phyloP scores from a whole-genome alignment of 495 filamentous ascomycete genomes.

The Poronia punctata region DNA sequence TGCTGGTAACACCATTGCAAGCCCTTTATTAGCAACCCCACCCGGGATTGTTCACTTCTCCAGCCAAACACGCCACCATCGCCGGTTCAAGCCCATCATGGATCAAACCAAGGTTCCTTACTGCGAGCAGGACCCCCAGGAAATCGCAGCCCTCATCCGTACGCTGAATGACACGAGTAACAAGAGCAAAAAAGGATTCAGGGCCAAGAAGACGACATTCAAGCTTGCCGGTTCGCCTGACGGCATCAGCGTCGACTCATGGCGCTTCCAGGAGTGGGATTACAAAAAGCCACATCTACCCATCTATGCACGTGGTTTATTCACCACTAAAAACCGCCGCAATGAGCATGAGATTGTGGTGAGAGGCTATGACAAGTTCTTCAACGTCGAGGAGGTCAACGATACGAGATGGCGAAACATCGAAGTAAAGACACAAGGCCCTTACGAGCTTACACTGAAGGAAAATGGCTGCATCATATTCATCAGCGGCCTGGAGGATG shows the following conservation, averaged over 20 bases:
- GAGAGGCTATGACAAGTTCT: conserved; percentile 98
- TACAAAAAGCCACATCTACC: conserved; percentile 82
- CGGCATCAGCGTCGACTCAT: conserved; percentile 69
- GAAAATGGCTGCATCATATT: conserved; percentile 99
- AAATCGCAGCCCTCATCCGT: conserved; percentile 52
- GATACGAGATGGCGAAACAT: conserved; percentile 80
- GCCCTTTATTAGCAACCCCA: too few relatives aligned
- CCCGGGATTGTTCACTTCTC: not conserved
- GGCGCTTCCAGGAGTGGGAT: conserved; percentile 90
- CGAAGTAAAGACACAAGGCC: conserved; percentile 66
- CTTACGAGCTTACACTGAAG: conserved; percentile 93
- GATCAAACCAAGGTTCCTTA: conserved; percentile 41
- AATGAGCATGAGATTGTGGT: conserved; percentile 68
- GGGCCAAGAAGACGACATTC: conserved; percentile 70
- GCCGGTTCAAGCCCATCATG: conserved; percentile 13
- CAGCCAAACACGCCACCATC: not conserved
- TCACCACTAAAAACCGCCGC: conserved; percentile 61
- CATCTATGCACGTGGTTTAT: conserved; percentile 86
- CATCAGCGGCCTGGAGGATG: conserved; percentile 84
- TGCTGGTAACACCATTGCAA: too few relatives aligned
- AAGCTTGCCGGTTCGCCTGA: conserved; percentile 50
- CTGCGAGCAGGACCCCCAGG: conserved; percentile 54
- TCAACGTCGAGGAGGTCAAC: conserved; percentile 76
- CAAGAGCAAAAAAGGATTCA: conserved; percentile 44
- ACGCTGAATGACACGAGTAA: conserved; percentile 47